Percentiles rank a stretch among this genome's conserved stretches.
Conservation (phyloP, 192 early-diverging fungal genomes). For the Umbelopsis ramanniana region DNA sequence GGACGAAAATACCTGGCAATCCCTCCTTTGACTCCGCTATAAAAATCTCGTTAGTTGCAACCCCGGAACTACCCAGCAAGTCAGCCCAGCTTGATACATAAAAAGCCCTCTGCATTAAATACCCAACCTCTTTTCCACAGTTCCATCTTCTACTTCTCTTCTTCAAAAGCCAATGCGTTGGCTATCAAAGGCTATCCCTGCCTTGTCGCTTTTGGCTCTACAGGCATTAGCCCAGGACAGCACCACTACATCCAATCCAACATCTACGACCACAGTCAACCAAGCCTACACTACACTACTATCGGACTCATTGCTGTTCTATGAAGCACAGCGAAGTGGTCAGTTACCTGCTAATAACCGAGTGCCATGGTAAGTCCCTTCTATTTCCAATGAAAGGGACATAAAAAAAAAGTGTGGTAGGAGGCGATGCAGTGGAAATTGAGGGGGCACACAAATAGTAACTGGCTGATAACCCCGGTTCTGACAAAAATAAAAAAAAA, state of each 20-base stretch:
- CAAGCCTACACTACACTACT: constrained; percentile 38
- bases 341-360: constrained; percentile 53
- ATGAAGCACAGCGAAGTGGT: constrained; percentile 61
- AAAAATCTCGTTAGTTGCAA: too few relatives aligned
- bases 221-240: background rate
- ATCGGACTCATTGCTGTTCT: constrained; percentile 54
- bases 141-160: background rate
- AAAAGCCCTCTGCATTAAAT: too few relatives aligned
- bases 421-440: background rate
- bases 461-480: constrained; percentile 10
- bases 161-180: background rate
- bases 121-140: background rate
- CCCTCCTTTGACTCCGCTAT: too few relatives aligned
- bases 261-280: constrained; percentile 26
- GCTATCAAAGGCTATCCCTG: background rate
- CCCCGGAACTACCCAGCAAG: too few relatives aligned
- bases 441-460: background rate
- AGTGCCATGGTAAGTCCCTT: constrained; percentile 47
- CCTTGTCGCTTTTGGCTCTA: background rate
- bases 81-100: too few relatives aligned
- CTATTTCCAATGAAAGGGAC: background rate
- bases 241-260: background rate
- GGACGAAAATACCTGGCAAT: too few relatives aligned
- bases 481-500: background rate
- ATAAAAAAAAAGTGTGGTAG: too few relatives aligned